A percentile compares a stretch with the other conserved stretches of the same genome.
phyloP scores from a whole-genome alignment of 371 early-diverging fungal species.

The Mucor sp. region DNA sequence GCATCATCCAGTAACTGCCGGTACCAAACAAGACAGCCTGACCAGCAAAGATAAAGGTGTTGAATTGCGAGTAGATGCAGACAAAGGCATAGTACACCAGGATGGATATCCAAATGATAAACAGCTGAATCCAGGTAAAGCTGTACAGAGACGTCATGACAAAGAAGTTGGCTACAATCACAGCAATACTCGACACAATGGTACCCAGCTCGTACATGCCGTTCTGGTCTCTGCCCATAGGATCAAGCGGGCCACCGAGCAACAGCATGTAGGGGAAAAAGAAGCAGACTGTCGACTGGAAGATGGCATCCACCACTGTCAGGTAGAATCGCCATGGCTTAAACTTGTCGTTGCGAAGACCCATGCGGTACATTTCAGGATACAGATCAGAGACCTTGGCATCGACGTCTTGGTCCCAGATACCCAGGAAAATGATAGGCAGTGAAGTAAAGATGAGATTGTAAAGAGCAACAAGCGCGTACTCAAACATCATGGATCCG shows the following conservation, averaged over 20 bases:
- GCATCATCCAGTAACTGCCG: constrained; percentile 52
- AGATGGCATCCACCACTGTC: constrained; percentile 82
- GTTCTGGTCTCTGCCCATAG: constrained; percentile 59
- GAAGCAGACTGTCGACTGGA: constrained; percentile 86
- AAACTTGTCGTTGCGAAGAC: constrained; percentile 83
- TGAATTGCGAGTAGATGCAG: constrained; percentile 45
- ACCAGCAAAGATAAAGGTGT: constrained; percentile 45
- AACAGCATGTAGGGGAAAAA: constrained; percentile 66
- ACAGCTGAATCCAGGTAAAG: constrained; percentile 77
- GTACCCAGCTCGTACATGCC: constrained; percentile 79
- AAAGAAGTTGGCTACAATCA: constrained; percentile 82
- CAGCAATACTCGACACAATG: constrained; percentile 70
- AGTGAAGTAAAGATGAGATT: constrained; percentile 78
- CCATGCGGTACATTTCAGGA: constrained; percentile 87
- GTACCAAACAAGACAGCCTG: constrained; percentile 50
- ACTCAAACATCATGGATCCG: constrained; percentile 72
- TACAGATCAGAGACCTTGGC: constrained; percentile 71
- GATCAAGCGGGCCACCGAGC: constrained; percentile 47
- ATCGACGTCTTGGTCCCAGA: constrained; percentile 91
- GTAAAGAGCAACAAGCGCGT: constrained; percentile 74
- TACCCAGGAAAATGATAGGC: constrained; percentile 74
- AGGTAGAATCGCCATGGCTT: constrained; percentile 82
- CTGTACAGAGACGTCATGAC: constrained; percentile 73
- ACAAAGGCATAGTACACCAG: constrained; percentile 52
- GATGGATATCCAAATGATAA: constrained; percentile 61